Base-by-base conservation (phyloP, 441 rosid genomes). In the Viola pubescens region DNA sequence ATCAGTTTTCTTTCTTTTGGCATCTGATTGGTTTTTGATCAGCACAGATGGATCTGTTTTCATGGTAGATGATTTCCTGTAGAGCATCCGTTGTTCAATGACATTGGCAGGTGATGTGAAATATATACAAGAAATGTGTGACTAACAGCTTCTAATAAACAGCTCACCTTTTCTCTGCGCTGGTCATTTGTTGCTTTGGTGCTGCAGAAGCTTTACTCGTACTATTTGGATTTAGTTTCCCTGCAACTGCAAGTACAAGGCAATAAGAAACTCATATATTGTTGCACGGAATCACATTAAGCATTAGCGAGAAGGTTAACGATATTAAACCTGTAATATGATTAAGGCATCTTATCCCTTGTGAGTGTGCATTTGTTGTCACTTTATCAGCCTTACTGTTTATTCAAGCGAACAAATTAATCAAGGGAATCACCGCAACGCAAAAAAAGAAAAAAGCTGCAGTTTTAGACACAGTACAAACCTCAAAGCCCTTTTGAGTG, bases 271-370 rank as follows among this genome's bases (percentile, higher is more conserved):
- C 48, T 6, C 37, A 55, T 62, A 68, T 40, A 55, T 57, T 16
- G 56, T 42, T 37, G 14, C 38, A 54, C 7, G 4, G 42, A 59
- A 48, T 12, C 44, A 44, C 37, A 55, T 51, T 52, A 12, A 58
- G 57, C 63, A 60, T 38, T 39, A 43, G 37, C 37, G 54, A 53
- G 19, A 61, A 48, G 64, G 65, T 38, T 9, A 58, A 44, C 58
- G 48, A 61, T 67, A 11, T 26, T 70, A 64, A 73, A 92, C 97
- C 89, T 81, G 96, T 75, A 59, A 88, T 77, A 77, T 88, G 86
- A 59, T 79, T 86, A 54, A 92, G 95, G 79, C 88, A 88, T 65
- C 96, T 82, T 72, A 90, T 72, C 56, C 99, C 99, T 61, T 94
- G 97, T n/a, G 97, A 90, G 74, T 83, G 80, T 59, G 79, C 52